phyloP scores from a whole-genome alignment of 2,329 filamentous ascomycete genomes.

The Talaromyces sp. region DNA sequence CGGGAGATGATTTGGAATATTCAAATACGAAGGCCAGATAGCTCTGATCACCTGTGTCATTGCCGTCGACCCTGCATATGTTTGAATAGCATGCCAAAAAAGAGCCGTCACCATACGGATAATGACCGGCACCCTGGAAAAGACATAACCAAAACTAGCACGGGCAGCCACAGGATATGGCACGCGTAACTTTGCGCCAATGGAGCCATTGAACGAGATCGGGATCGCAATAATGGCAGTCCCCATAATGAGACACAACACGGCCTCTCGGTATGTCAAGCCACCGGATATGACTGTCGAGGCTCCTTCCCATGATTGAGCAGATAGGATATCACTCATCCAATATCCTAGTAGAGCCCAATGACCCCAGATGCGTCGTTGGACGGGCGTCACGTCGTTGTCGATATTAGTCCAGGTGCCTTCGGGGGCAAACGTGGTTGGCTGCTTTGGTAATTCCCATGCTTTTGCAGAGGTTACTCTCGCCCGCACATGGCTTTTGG shows the following conservation, averaged over 20 bases:
- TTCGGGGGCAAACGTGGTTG: constrained; percentile 26
- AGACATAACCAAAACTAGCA: constrained; percentile 28
- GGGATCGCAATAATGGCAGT: constrained; percentile 3
- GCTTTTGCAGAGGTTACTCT: constrained; percentile 15
- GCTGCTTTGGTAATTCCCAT: constrained; percentile 38
- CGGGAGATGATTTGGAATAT: constrained; percentile 42
- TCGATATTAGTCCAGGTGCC: constrained; percentile 37
- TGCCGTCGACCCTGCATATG: constrained; percentile 25
- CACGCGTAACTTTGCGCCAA: constrained; percentile 22
- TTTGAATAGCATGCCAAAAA: constrained; percentile 35
- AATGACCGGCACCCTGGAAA: constrained; percentile 28
- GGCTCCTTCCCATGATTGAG: constrained; percentile 43
- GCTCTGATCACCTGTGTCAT: constrained; percentile 29
- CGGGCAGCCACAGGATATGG: constrained; percentile 28
- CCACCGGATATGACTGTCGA: constrained; percentile 44
- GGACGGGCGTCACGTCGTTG: constrained; percentile 40
- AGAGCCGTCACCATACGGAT: constrained; percentile 32
- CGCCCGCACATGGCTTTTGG: background rate
- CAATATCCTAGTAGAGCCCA: constrained; percentile 42
- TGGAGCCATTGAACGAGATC: constrained; percentile 16
- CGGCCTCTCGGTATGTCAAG: constrained; percentile 36
- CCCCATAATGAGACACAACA: constrained; percentile 6
- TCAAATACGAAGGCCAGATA: constrained; percentile 42
- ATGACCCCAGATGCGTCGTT: constrained; percentile 42
- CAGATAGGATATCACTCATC: constrained; percentile 43